Conservation (phyloP, 306 rosid genomes). For the Echinosophora koreensis region DNA sequence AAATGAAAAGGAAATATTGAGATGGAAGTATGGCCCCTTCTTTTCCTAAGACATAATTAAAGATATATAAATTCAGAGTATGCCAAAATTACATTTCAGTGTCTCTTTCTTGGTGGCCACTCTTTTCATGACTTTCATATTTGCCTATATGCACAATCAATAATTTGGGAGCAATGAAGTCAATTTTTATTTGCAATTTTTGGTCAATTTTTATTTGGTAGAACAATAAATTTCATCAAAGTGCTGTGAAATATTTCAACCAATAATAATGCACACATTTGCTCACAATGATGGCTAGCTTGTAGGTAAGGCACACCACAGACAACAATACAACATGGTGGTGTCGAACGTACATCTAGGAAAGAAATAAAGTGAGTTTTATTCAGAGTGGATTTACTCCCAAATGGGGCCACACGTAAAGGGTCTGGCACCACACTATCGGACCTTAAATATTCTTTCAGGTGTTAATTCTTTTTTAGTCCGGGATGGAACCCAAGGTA, state of each 20-base stretch:
- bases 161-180: background rate
- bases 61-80: slow-evolving; percentile 10
- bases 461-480: background rate
- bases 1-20: background rate
- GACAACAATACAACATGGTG: slow-evolving; percentile 28
- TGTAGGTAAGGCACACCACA: slow-evolving; percentile 42
- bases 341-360: slow-evolving; percentile 3
- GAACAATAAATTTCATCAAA: background rate
- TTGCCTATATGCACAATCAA: background rate
- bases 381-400: slow-evolving; percentile 40
- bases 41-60: background rate
- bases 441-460: slow-evolving; percentile 49
- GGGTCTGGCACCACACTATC: slow-evolving; percentile 8
- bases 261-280: slow-evolving; percentile 27
- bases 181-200: slow-evolving; percentile 34
- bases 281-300: slow-evolving; percentile 52
- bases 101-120: background rate
- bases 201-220: background rate
- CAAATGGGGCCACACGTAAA: slow-evolving; percentile 28
- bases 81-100: slow-evolving; percentile 2
- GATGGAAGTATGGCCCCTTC: background rate
- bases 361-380: slow-evolving; percentile 15
- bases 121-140: background rate
- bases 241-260: background rate
- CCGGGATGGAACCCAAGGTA: no score